These are phyloP conservation scores for Sinapis alba DNA, from an alignment of 441 rosid species.

Conservation along the genomic window DNA sequence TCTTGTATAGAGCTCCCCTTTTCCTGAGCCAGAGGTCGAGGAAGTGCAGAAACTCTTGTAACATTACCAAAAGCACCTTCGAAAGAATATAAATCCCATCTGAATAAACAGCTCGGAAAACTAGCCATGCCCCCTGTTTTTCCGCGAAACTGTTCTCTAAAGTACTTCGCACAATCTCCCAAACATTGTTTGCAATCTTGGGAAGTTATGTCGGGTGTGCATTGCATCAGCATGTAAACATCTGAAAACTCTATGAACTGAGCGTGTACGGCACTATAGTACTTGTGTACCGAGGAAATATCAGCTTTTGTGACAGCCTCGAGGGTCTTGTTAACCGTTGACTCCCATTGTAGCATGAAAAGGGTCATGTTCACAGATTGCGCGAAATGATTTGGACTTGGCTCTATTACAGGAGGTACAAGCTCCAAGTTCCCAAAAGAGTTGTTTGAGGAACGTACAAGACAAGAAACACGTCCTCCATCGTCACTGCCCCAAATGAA, in stretches of 20 bases:
- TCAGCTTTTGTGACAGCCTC: conserved; percentile 8
- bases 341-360: conserved; percentile 30
- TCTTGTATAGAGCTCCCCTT: background rate
- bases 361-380: conserved; percentile 1
- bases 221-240: conserved; percentile 41
- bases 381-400: background rate
- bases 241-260: background rate
- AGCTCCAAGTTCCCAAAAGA: background rate
- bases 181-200: background rate
- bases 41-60: background rate
- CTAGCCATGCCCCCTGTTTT: background rate
- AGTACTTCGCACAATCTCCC: background rate
- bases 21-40: background rate
- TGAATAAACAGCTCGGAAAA: background rate
- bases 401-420: background rate
- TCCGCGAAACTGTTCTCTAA: background rate
- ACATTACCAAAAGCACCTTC: background rate
- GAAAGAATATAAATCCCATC: background rate
- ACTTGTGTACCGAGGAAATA: conserved; percentile 36
- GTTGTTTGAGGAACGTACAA: conserved; percentile 25
- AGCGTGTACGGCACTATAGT: conserved; percentile 22
- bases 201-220: conserved; percentile 43
- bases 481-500: background rate
- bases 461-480: conserved; percentile 1
- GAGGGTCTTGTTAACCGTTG: conserved; percentile 14